Conservation (phyloP, 2,329 filamentous ascomycete genomes). For the Apiospora arundinis region DNA sequence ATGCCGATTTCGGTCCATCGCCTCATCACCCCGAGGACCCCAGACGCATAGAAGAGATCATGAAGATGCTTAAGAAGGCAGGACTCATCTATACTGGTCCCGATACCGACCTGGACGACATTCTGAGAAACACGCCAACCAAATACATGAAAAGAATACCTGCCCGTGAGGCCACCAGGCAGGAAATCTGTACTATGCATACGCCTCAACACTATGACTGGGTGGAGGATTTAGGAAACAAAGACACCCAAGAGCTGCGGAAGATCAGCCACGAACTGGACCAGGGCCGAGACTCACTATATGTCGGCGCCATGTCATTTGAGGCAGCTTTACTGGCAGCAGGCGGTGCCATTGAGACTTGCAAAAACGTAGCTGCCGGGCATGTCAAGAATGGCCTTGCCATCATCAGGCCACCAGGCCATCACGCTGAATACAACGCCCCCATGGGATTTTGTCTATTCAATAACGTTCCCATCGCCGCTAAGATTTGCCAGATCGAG, state of each 20-base stretch:
- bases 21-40: conserved; percentile 96
- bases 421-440: conserved; percentile 86
- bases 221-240: conserved; percentile 65
- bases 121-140: conserved; percentile 60
- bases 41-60: conserved; percentile 89
- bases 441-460: conserved; percentile 97
- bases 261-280: conserved; percentile 67
- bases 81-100: conserved; percentile 74
- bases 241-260: conserved; percentile 70
- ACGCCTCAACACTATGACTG: conserved; percentile 78
- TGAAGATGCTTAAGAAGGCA: conserved; percentile 82
- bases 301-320: conserved; percentile 83
- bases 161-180: conserved; percentile 76
- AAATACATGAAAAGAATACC: conserved; percentile 78
- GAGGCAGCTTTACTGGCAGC: conserved; percentile 83
- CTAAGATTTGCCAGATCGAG: conserved; percentile 83
- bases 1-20: conserved; percentile 74
- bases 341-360: conserved; percentile 94
- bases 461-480: conserved; percentile 94
- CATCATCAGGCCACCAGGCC: conserved; percentile 91
- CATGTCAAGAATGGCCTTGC: conserved; percentile 94
- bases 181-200: conserved; percentile 84
- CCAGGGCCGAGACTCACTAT: conserved; percentile 75
- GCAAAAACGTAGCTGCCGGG: conserved; percentile 83
- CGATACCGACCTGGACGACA: conserved; percentile 58